Base-by-base conservation (phyloP, 192 early-diverging fungal species). In the Backusella circina region DNA sequence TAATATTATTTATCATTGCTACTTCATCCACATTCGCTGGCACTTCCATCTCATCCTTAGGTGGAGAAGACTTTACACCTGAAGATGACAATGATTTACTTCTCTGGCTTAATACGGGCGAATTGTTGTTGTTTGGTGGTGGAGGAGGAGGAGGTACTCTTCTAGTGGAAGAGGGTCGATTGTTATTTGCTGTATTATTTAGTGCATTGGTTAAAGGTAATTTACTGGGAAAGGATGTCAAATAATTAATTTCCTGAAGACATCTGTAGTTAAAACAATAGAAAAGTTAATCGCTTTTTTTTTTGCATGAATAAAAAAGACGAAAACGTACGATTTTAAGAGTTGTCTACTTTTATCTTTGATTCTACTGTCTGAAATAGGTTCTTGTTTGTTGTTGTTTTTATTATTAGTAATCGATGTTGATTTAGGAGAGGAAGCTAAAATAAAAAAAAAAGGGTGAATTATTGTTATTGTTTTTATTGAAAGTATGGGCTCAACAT, bases 321-420 rank as follows among this genome's bases (percentile, higher is more conserved):
- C 3, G 44, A 70, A 54, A 1, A 71, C 85, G 44, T 85, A 95
- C 91, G 87, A 86, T 87, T 93, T 91, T 70, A 95, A 82, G 15
- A 91, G 85, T 78, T 95, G 89, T 67, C 89, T 84, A 71, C 90
- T 92, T 61, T 90, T 93, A 75, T 69, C 88, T 72, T 83, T 85
- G 77, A 65, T 86, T 75, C 86, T 89, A 72, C 64, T 88, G 79
- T 86, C 88, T 41, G 47, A 50, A 23, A 31, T 13, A 16, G 26
- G 28, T n/a, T 51, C 39, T 21, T 47, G 50, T 37, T 68, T 75
- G 65, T 54, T 37, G 13, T 68, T 35, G 7, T 67, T 68, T 2
- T n/a, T n/a, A n/a, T 65, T 26, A 33, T 65, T 65, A 47, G 73
- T 21, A 36, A 54, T 30, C 31, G 26, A 33, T 16, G n/a, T n/a